A percentile compares a stretch with the other conserved stretches of the same genome.
Evolutionary conservation across 495 filamentous ascomycete species (phyloP).

Genomic region (Penicillium arizonense): DNA sequence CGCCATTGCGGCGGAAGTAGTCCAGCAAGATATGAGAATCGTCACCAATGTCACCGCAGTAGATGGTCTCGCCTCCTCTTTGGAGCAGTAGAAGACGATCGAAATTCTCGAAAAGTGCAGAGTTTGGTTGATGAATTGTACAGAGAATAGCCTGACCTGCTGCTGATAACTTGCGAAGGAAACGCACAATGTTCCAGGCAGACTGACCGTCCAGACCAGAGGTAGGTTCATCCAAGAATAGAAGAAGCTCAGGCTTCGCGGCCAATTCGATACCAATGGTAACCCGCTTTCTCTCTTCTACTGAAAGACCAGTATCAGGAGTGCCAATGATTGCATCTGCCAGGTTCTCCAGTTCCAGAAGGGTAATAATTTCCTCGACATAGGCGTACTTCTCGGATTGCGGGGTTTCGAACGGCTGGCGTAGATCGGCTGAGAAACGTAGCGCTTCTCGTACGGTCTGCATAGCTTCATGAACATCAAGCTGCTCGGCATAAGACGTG

Average conservation of each 20-base stretch:
- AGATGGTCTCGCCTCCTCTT: slow-evolving; percentile 62
- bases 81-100: slow-evolving; percentile 65
- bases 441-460: slow-evolving; percentile 83
- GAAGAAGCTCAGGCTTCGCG: slow-evolving; percentile 77
- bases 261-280: slow-evolving; percentile 89
- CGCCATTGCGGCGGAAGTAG: slow-evolving; percentile 55
- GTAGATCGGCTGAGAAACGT: slow-evolving; percentile 76
- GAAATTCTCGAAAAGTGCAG: slow-evolving; percentile 81
- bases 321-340: slow-evolving; percentile 83
- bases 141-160: slow-evolving; percentile 86
- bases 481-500: slow-evolving; percentile 79
- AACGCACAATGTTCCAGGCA: slow-evolving; percentile 87
- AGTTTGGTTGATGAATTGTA: slow-evolving; percentile 90
- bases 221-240: slow-evolving; percentile 91
- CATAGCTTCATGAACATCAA: slow-evolving; percentile 76
- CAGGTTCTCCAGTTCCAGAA: slow-evolving; percentile 80
- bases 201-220: slow-evolving; percentile 82
- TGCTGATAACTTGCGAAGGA: slow-evolving; percentile 78
- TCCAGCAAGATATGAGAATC: slow-evolving; percentile 41
- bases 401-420: slow-evolving; percentile 70
- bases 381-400: slow-evolving; percentile 76
- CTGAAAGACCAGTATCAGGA: slow-evolving; percentile 73
- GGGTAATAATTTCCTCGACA: slow-evolving; percentile 76
- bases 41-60: slow-evolving; percentile 66
- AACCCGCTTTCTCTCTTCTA: slow-evolving; percentile 88